These are phyloP conservation scores for Waitea zeae DNA, from an alignment of 1,284 basidiomycete genomes.

Conservation along the genomic window DNA sequence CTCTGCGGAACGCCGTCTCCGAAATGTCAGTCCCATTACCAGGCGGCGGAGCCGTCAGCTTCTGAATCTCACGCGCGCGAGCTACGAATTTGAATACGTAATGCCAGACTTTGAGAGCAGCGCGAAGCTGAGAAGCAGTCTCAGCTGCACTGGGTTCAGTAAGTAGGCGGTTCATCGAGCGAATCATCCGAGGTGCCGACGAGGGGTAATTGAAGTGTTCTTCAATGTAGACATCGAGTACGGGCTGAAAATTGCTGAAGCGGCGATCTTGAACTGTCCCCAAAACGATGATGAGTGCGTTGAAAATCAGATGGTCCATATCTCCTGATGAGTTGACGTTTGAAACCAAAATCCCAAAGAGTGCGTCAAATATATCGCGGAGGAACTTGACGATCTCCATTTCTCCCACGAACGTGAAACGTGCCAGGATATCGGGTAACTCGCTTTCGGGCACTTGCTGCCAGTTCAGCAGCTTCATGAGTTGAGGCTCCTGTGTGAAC, in stretches of 20 bases:
- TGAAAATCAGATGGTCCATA: conserved; percentile 80
- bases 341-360: conserved; percentile 81
- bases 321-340: conserved; percentile 58
- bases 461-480: conserved; percentile 79
- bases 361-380: conserved; percentile 80
- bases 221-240: conserved; percentile 87
- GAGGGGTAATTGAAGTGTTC: conserved; percentile 71
- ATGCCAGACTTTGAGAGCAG: conserved; percentile 92
- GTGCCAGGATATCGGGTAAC: conserved; percentile 53
- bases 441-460: conserved; percentile 51
- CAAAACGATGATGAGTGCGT: conserved; percentile 79
- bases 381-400: conserved; percentile 93
- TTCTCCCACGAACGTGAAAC: conserved; percentile 87
- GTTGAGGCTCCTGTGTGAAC: conserved; percentile 82
- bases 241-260: conserved; percentile 92
- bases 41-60: conserved; percentile 60
- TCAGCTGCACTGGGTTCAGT: conserved; percentile 59
- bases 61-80: conserved; percentile 76
- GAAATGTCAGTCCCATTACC: conserved; percentile 72
- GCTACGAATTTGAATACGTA: conserved; percentile 92
- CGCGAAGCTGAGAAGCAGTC: conserved; percentile 62
- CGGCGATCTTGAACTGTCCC: conserved; percentile 85
- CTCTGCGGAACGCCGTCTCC: conserved; percentile 73
- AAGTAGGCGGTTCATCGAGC: conserved; percentile 76
- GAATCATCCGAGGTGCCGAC: conserved; percentile 69